These are phyloP conservation scores for Trichoderma hamatum DNA, from an alignment of 2,329 filamentous ascomycete genomes.

Conservation along the genomic window DNA sequence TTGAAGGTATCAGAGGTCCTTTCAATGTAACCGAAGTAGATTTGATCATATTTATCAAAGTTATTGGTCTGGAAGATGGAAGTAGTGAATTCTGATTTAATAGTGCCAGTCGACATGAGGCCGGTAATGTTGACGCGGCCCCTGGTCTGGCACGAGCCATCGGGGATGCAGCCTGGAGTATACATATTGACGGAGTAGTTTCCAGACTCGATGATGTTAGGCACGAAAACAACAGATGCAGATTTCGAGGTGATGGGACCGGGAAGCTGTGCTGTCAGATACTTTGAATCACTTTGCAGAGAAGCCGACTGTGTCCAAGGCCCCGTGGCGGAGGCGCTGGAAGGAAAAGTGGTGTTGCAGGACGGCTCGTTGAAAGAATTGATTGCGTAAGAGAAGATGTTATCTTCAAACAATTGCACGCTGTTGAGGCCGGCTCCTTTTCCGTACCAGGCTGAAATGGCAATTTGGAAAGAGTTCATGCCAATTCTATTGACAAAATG, in stretches of 20 bases:
- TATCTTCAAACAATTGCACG: conserved; percentile 83
- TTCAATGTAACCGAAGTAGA: conserved; percentile 86
- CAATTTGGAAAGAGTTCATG: conserved; percentile 84
- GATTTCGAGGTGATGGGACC: conserved; percentile 58
- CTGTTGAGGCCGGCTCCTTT: conserved; percentile 81
- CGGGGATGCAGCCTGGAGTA: conserved; percentile 86
- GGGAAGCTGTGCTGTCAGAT: conserved; percentile 69
- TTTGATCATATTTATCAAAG: conserved; percentile 93
- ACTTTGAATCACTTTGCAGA: conserved; percentile 70
- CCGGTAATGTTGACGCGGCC: conserved; percentile 83
- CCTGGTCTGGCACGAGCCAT: conserved; percentile 73
- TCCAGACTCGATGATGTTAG: conserved; percentile 84
- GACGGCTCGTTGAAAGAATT: conserved; percentile 84
- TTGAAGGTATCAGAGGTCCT: conserved; percentile 72
- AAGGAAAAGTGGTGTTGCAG: conserved; percentile 66
- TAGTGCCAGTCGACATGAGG: conserved; percentile 59
- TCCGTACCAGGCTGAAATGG: conserved; percentile 87
- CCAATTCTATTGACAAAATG: conserved; percentile 84
- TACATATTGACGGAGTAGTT: conserved; percentile 91
- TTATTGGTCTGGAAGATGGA: conserved; percentile 88
- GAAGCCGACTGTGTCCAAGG: conserved; percentile 74
- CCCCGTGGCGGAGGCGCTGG: conserved; percentile 70
- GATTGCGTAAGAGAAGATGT: conserved; percentile 84
- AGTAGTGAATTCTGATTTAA: conserved; percentile 55
- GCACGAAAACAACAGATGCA: conserved; percentile 75